A percentile compares a stretch with the other conserved stretches of the same genome.
phyloP scores from a whole-genome alignment of 2,329 filamentous ascomycete species.

The Pseudogymnoascus sp. region DNA sequence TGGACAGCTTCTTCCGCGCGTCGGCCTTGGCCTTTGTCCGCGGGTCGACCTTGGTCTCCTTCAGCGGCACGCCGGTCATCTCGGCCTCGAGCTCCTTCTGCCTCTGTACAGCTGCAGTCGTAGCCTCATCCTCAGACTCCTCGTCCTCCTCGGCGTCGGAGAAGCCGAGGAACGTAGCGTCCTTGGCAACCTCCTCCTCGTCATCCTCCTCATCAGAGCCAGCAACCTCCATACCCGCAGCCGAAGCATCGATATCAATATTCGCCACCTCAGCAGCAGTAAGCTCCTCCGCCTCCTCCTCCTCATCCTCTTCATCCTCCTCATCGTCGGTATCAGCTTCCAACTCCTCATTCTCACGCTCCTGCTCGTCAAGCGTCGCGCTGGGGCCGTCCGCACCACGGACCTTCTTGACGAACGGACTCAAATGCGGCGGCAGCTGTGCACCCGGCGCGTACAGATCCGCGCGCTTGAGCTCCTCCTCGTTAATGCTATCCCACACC shows the following conservation, averaged over 20 bases:
- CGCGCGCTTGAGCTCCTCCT: conserved; percentile 77
- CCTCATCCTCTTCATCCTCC: conserved; percentile 32
- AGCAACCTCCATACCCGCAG: conserved; percentile 29
- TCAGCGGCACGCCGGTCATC: conserved; percentile 61
- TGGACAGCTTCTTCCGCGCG: conserved; percentile 60
- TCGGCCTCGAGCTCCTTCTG: conserved; percentile 93
- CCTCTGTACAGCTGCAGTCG: conserved; percentile 59
- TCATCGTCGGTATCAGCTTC: conserved; percentile 53
- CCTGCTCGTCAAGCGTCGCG: conserved; percentile 75
- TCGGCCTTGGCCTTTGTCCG: conserved; percentile 62
- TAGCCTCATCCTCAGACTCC: conserved; percentile 54
- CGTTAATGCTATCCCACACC: conserved; percentile 97
- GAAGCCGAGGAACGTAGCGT: conserved; percentile 28
- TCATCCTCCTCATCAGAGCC: conserved; percentile 32
- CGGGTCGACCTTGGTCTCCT: conserved; percentile 44
- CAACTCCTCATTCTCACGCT: conserved; percentile 78
- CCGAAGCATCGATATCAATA: conserved; percentile 27
- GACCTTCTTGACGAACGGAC: conserved; percentile 85
- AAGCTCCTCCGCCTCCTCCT: conserved; percentile 36
- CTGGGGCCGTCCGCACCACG: conserved; percentile 90
- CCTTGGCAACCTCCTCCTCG: conserved; percentile 23
- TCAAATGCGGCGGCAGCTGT: conserved; percentile 85
- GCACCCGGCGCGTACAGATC: conserved; percentile 88
- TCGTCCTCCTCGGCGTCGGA: conserved; percentile 36
- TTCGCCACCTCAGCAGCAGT: conserved; percentile 34